A percentile compares a stretch with the other conserved stretches of the same genome.
Conservation (phyloP, 2,329 filamentous ascomycete genomes). For the Botrytis squamosa region DNA sequence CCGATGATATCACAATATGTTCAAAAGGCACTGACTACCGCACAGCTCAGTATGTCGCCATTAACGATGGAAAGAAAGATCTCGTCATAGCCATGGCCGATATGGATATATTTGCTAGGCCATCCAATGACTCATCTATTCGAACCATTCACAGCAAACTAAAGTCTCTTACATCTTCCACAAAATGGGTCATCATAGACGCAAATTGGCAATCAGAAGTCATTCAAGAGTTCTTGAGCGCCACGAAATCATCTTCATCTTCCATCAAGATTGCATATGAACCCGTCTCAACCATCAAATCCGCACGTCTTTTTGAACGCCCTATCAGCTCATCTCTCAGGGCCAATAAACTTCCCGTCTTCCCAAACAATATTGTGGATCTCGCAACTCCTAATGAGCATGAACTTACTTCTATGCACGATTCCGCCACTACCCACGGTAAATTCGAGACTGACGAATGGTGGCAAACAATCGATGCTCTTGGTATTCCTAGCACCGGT, state of each 20-base stretch:
- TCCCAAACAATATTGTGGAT: slow-evolving; percentile 63
- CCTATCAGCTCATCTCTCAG: slow-evolving; percentile 50
- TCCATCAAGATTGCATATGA: slow-evolving; percentile 72
- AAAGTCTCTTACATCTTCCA: slow-evolving; percentile 9
- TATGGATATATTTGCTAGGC: slow-evolving; percentile 62
- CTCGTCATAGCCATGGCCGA: slow-evolving; percentile 94
- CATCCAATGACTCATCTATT: slow-evolving; percentile 43
- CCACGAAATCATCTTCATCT: slow-evolving; percentile 41
- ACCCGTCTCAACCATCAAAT: slow-evolving; percentile 82
- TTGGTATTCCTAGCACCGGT: slow-evolving; percentile 69
- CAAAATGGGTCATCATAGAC: slow-evolving; percentile 78
- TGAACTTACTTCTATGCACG: slow-evolving; percentile 79
- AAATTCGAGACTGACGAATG: slow-evolving; percentile 70
- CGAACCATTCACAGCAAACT: not conserved
- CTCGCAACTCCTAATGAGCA: slow-evolving; percentile 79
- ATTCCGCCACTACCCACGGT: slow-evolving; percentile 61
- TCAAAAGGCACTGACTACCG: slow-evolving; percentile 41
- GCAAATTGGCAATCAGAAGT: slow-evolving; percentile 75
- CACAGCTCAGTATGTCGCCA: slow-evolving; percentile 87
- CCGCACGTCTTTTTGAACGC: slow-evolving; percentile 59
- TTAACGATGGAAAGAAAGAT: slow-evolving; percentile 82
- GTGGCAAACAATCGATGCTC: slow-evolving; percentile 76
- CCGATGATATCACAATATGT: slow-evolving; percentile 51
- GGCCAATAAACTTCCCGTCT: slow-evolving; percentile 55
- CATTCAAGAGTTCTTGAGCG: slow-evolving; percentile 63